Base-by-base conservation (phyloP, 139 green algal genomes). In the Volvox reticuliferus region DNA sequence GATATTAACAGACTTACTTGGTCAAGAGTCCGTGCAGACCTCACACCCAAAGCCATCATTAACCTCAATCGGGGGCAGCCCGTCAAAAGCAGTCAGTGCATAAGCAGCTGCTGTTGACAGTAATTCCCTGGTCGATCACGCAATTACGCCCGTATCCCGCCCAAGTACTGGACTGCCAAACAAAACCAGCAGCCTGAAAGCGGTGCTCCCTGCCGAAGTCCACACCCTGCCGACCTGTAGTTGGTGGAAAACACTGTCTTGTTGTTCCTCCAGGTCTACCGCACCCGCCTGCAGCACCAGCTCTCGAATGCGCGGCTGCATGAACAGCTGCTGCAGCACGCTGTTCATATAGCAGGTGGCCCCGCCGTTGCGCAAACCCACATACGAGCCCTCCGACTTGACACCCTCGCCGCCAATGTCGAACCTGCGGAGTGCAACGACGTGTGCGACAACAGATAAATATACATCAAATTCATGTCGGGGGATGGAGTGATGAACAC, bases 341-440 rank as follows among this genome's bases (percentile, higher is more conserved):
- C 94, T 84, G 91, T 99, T 99, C 97, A 99, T 99, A 95, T 99
- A 99, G 94, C 98, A 99, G 6, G 97, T 99, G 21, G 97, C 98
- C 26, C 96, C 97, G 24, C 91, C 96, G 88, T 99, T 99, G 65
- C 94, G 92, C 21, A 98, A 91, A 0, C 97, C 97, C 35, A 95
- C 88, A 86, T 95, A 96, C 20, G 78, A 61, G 9, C 79, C 88
- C 0, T 89, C 63, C 9, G 78, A 22, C 22, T 92, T 82, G 77
- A 94, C 35, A 26, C 90, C 76, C 21, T 82, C 86, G 30, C 86
- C 86, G 86, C 20, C 13, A 18, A 87, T 71, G 88, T 91, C 88
- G 63, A 91, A 91, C 88, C 88, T 91, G 77, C n/a, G 62, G 16
- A 33, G 71, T 30, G 5, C 44, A 55, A 9, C 44, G 5, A 55